Percentiles rank a stretch among this genome's conserved stretches.
Conservation (phyloP, 805 yeast species). For the Candida lessepsii region DNA sequence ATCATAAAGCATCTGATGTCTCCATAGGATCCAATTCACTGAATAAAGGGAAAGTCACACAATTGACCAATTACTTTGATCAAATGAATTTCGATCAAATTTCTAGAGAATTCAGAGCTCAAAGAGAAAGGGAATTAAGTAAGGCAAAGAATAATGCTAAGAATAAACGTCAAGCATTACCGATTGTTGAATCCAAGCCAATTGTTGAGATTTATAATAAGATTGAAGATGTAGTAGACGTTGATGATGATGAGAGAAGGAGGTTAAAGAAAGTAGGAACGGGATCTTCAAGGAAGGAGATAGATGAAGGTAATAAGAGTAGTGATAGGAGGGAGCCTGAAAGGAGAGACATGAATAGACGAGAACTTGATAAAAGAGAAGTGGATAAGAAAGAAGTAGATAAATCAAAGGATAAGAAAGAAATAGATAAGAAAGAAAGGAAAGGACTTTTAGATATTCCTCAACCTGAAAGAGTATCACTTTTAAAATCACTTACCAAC, state of each 20-base stretch:
- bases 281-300: constrained; percentile 8
- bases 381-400: neutral
- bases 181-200: constrained; percentile 75
- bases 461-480: constrained; percentile 65
- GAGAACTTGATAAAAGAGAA: neutral
- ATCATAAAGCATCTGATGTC: constrained; percentile 16
- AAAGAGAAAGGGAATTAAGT: constrained; percentile 73
- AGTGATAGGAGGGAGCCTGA: too few species aligned
- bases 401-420: neutral
- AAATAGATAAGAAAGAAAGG: constrained; percentile 7
- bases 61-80: constrained; percentile 66
- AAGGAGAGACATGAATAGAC: too few species aligned
- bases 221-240: constrained; percentile 82
- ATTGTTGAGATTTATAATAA: constrained; percentile 88
- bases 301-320: constrained; percentile 7
- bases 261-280: constrained; percentile 7
- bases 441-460: constrained; percentile 21
- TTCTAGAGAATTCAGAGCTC: constrained; percentile 82
- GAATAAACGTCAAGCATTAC: constrained; percentile 63
- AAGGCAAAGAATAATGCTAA: constrained; percentile 40
- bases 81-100: constrained; percentile 76
- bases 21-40: constrained; percentile 13
- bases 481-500: constrained; percentile 78
- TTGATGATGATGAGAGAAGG: constrained; percentile 19
- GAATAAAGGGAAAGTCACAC: constrained; percentile 46